Conservation (phyloP, 371 early-diverging fungal species). For the Mucor lusitanicus region DNA sequence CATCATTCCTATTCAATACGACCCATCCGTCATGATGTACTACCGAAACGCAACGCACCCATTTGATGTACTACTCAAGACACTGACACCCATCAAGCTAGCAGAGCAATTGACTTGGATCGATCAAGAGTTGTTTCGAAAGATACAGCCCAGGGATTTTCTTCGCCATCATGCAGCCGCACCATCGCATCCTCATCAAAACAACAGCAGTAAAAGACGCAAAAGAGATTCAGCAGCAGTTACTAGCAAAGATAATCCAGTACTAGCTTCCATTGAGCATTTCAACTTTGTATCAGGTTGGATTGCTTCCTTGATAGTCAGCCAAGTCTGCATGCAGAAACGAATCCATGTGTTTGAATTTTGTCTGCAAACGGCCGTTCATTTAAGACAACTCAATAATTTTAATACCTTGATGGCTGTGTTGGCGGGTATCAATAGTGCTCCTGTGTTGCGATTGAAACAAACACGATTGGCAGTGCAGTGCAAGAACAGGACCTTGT, state of each 20-base stretch:
- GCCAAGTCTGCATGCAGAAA: conserved; percentile 53
- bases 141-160: conserved; percentile 53
- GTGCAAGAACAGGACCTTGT: conserved; percentile 50
- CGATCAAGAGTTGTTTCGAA: conserved; percentile 52
- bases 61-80: neutral
- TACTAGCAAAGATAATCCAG: conserved; percentile 19
- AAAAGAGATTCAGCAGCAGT: neutral
- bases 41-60: neutral
- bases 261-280: conserved; percentile 54
- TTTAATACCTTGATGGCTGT: conserved; percentile 75
- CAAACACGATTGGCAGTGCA: conserved; percentile 58
- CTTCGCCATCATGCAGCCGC: conserved; percentile 53
- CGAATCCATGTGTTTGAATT: conserved; percentile 62
- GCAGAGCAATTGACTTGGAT: conserved; percentile 68
- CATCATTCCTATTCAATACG: neutral
- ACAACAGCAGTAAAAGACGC: neutral
- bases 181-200: conserved; percentile 22
- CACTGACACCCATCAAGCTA: conserved; percentile 36
- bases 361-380: conserved; percentile 62
- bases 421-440: conserved; percentile 72
- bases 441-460: conserved; percentile 61
- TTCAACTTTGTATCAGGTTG: conserved; percentile 64
- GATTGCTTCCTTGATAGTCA: conserved; percentile 65
- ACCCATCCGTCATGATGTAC: neutral
- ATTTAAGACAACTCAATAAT: conserved; percentile 62